Base-by-base conservation (phyloP, 2,329 filamentous ascomycete species). In the Didymella pomorum region DNA sequence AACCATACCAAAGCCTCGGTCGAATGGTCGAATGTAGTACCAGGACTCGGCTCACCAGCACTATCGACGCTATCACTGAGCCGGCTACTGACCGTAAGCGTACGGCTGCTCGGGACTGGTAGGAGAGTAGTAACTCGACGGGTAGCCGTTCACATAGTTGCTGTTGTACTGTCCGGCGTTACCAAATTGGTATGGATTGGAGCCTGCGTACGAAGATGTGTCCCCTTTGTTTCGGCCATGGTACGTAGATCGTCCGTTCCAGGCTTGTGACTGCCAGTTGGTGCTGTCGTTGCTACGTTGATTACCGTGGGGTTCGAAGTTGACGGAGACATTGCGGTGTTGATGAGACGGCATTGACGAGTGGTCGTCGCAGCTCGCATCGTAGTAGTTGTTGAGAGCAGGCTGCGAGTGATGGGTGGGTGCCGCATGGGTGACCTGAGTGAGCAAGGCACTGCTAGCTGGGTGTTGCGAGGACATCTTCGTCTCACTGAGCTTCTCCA, bases 351-450 rank as follows among this genome's bases (percentile, higher is more conserved):
- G 37, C 50, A 67, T 57, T 2, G 51, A 55, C 10, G 63, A 25
- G 18, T 53, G 51, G 7, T 59, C 45, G 12, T 68, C 62, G n/a
- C 60, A 56, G 35, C 51, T 49, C 5, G 49, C 16, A 12, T 70
- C 67, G 48, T 67, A 71, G 53, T 60, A 70, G 20, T 59, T 56
- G 26, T 42, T 56, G 35, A 71, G 60, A 6, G 66, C 65, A 16
- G 66, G 64, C 35, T 73, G 71, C 18, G 71, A 69, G 26, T 69
- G 71, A 44, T 69, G 62, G 23, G 25, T 31, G 26, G 58, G 64
- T 20, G 62, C 52, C 33, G 45, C 33, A n/a, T 52, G 56, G 12
- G 54, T 26, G 16, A 46, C 23, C 18, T 48, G 50, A 14, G 26
- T 51, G 8, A 57, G 52, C 21, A 45, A 25, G 21, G 58, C 41